Percentiles rank a stretch among this genome's conserved stretches.
These are phyloP conservation scores for Hansfordia pulvinata DNA, from an alignment of 2,329 filamentous ascomycete genomes.

Conservation along the genomic window DNA sequence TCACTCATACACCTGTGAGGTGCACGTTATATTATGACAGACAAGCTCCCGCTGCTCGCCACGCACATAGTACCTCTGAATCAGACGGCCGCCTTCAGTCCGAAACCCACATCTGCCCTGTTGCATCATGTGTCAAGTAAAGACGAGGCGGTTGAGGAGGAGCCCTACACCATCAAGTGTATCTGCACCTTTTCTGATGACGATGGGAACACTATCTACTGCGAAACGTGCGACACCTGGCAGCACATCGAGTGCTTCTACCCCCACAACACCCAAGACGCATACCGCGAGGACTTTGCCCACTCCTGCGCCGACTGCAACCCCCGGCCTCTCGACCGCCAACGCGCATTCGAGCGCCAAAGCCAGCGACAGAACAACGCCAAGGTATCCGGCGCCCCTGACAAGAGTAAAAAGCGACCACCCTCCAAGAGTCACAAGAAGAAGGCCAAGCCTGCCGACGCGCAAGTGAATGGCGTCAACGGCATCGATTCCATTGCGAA, in stretches of 20 bases:
- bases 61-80: constrained; percentile 42
- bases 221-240: constrained; percentile 93
- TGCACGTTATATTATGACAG: constrained; percentile 46
- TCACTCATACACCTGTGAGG: constrained; percentile 22
- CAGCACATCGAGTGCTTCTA: constrained; percentile 98
- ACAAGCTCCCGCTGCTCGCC: constrained; percentile 37
- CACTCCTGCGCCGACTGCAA: constrained; percentile 87
- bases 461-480: constrained; percentile 54
- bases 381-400: constrained; percentile 29
- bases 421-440: constrained; percentile 78
- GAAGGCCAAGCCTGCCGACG: constrained; percentile 59
- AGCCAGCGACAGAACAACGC: constrained; percentile 38
- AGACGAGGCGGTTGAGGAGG: constrained; percentile 53
- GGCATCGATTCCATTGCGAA: constrained; percentile 42
- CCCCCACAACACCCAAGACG: constrained; percentile 54
- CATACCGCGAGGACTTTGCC: constrained; percentile 56
- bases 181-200: constrained; percentile 90
- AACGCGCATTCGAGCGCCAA: constrained; percentile 63
- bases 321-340: constrained; percentile 59
- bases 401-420: constrained; percentile 63
- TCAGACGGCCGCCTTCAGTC: constrained; percentile 29
- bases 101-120: constrained; percentile 20
- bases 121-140: constrained; percentile 28
- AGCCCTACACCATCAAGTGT: constrained; percentile 93
- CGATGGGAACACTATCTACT: constrained; percentile 95